A percentile compares a stretch with the other conserved stretches of the same genome.
These are phyloP conservation scores for Leccinum disarticulatum DNA, from an alignment of 768 basidiomycete species.

Conservation along the genomic window DNA sequence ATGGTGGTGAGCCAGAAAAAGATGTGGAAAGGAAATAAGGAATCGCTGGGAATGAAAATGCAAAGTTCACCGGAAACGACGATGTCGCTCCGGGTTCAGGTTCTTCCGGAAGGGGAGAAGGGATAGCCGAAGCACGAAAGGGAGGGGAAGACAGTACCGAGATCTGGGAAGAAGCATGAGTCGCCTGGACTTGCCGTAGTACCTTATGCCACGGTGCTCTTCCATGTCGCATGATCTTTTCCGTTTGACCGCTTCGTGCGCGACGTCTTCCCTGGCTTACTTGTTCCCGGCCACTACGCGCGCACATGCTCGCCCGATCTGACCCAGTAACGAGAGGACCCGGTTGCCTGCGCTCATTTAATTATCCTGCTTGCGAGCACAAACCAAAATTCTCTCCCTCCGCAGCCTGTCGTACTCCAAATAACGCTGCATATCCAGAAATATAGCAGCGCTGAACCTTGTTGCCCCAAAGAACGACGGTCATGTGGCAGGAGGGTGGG, in stretches of 20 bases:
- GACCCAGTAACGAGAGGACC: constrained; percentile 52
- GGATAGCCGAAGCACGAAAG: neutral
- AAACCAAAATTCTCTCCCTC: constrained; percentile 42
- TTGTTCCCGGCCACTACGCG: neutral
- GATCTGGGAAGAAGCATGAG: constrained; percentile 70
- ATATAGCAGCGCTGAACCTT: constrained; percentile 31
- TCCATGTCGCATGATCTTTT: constrained; percentile 5
- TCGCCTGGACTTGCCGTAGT: neutral
- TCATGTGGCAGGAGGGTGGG: too few relatives aligned
- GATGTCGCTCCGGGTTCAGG: neutral
- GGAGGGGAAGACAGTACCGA: constrained; percentile 38
- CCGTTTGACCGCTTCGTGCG: neutral
- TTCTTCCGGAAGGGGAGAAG: neutral
- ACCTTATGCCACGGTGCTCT: neutral
- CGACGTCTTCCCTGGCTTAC: neutral
- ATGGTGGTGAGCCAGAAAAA: constrained; percentile 20
- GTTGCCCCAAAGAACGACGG: too few relatives aligned
- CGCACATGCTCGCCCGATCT: neutral
- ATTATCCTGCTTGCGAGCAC: constrained; percentile 44
- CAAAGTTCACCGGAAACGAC: neutral
- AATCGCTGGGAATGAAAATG: too few relatives aligned
- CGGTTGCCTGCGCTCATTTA: constrained; percentile 60
- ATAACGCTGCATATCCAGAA: constrained; percentile 71
- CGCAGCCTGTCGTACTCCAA: constrained; percentile 57
- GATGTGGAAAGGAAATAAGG: too few relatives aligned